Conservation (phyloP, 495 filamentous ascomycete species). For the Neurospora sp. region DNA sequence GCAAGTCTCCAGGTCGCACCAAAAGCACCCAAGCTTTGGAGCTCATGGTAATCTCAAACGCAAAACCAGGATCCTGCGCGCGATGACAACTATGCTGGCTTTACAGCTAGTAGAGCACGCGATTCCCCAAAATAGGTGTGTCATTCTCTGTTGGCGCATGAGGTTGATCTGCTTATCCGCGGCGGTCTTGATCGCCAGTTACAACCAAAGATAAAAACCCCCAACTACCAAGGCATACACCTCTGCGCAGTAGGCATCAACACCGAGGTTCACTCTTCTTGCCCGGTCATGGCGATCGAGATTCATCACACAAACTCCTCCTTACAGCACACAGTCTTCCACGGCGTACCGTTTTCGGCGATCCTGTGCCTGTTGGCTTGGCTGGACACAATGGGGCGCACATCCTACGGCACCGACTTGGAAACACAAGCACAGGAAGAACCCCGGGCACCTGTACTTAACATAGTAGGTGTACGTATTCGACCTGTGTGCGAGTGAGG, state of each 20-base stretch:
- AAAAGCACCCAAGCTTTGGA: neutral
- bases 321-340: neutral
- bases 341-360: neutral
- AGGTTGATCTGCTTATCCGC: neutral
- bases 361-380: neutral
- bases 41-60: neutral
- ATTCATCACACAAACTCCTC: neutral
- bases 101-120: neutral
- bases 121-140: neutral
- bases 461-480: neutral
- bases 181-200: neutral
- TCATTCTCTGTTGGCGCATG: neutral
- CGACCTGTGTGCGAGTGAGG: neutral
- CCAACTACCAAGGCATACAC: neutral
- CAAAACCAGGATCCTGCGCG: neutral
- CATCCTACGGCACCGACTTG: neutral
- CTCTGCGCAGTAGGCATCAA: neutral
- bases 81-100: neutral
- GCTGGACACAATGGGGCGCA: neutral
- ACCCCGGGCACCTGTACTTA: neutral
- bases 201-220: neutral
- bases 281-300: neutral
- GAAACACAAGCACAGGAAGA: neutral
- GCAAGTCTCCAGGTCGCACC: neutral
- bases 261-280: neutral